Percentiles rank a stretch among this genome's conserved stretches.
phyloP scores from a whole-genome alignment of 441 rosid species.

The Corymbia calophylla region DNA sequence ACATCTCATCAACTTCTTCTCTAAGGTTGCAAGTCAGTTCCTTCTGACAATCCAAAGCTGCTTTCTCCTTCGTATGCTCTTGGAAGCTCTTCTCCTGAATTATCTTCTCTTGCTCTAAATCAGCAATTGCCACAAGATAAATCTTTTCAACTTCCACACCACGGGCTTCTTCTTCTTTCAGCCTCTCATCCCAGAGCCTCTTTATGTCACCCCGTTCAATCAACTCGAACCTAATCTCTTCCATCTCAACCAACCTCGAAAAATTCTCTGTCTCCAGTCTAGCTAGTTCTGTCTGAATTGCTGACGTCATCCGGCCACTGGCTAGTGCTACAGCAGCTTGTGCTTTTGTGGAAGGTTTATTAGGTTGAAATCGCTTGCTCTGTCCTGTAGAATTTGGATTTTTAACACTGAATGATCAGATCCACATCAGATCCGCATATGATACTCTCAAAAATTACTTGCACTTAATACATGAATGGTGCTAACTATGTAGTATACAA shows the following conservation, averaged over 20 bases:
- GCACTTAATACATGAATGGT: background rate
- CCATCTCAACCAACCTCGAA: conserved; percentile 42
- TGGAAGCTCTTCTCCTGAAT: conserved; percentile 36
- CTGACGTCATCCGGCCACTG: conserved; percentile 67
- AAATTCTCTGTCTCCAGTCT: conserved; percentile 58
- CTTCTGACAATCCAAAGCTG: conserved; percentile 75
- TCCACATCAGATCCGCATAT: background rate
- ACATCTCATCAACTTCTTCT: conserved; percentile 68
- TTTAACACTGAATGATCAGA: background rate
- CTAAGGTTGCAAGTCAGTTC: conserved; percentile 53
- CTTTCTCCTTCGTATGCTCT: conserved; percentile 61
- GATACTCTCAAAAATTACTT: background rate
- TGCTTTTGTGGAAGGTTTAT: conserved; percentile 74
- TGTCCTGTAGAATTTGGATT: conserved; percentile 39
- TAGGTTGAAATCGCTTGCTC: conserved; percentile 76
- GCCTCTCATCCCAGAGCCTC: conserved; percentile 56
- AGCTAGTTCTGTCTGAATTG: conserved; percentile 46
- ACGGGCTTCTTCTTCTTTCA: conserved; percentile 42
- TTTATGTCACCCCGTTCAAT: conserved; percentile 64
- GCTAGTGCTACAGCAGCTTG: conserved; percentile 79
- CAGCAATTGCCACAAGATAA: conserved; percentile 23
- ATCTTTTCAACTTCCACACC: conserved; percentile 44
- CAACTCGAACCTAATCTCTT: conserved; percentile 59
- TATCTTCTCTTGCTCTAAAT: conserved; percentile 53
- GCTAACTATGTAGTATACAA: background rate